A percentile compares a stretch with the other conserved stretches of the same genome.
phyloP scores from a whole-genome alignment of 495 filamentous ascomycete species.

The Hypoxylon fragiforme region DNA sequence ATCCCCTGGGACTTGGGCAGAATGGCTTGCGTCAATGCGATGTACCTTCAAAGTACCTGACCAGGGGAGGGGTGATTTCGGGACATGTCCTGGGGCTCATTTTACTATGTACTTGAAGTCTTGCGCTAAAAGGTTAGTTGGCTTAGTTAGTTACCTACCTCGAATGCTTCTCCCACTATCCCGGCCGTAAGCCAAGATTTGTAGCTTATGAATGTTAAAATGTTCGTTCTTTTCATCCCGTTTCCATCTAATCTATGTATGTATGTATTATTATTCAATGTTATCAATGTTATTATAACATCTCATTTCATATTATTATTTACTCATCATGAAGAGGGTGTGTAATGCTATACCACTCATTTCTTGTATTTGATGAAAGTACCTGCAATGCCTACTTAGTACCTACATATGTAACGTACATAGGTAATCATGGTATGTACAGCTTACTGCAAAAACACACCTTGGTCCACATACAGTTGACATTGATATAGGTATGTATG shows the following conservation, averaged over 20 bases:
- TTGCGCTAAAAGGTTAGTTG: no score
- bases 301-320: no score
- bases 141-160: neutral
- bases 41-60: conserved; percentile 33
- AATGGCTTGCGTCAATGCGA: conserved; percentile 33
- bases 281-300: no score
- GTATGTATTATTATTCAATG: no score
- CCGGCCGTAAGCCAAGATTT: conserved; percentile 27
- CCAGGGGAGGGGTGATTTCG: conserved; percentile 11
- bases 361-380: conserved; percentile 1
- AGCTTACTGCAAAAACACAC: no score
- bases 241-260: neutral
- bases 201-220: conserved; percentile 6
- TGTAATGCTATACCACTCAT: conserved; percentile 12
- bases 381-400: neutral
- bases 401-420: no score
- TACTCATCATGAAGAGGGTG: conserved; percentile 11
- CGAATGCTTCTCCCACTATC: conserved; percentile 25
- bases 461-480: no score
- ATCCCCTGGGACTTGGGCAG: conserved; percentile 34
- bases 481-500: no score
- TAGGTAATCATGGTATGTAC: no score
- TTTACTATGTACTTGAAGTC: no score
- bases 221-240: conserved; percentile 2
- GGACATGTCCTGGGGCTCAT: conserved; percentile 17